Evolutionary conservation across 805 yeast species (phyloP).

Genomic region (Clavispora carvajalis): DNA sequence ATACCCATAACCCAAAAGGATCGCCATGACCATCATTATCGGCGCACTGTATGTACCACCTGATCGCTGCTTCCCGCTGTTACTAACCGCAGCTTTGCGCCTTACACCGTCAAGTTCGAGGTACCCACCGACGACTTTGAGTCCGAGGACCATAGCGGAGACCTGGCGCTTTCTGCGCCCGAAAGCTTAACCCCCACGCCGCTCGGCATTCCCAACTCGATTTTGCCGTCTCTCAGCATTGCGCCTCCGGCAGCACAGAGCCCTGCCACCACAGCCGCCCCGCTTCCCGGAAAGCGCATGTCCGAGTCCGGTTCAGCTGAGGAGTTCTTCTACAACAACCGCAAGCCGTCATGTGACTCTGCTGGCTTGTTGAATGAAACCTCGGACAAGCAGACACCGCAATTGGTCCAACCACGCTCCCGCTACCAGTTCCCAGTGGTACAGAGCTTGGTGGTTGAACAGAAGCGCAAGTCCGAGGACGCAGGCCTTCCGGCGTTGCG

Average conservation of each 20-base stretch:
- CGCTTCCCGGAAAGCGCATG: conserved; percentile 16
- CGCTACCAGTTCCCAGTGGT: conserved; percentile 25
- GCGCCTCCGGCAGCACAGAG: conserved; percentile 25
- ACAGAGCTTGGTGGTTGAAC: conserved; percentile 31
- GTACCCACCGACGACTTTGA: conserved; percentile 17
- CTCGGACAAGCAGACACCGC: conserved; percentile 24
- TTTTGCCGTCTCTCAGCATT: conserved; percentile 33
- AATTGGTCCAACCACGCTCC: conserved; percentile 43
- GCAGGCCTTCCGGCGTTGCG: conserved; percentile 33
- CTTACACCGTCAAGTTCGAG: conserved; percentile 69
- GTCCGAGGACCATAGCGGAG: not conserved
- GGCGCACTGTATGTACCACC: conserved; percentile 56
- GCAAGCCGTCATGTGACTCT: conserved; percentile 17
- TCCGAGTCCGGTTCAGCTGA: conserved; percentile 38
- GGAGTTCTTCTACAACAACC: conserved; percentile 43
- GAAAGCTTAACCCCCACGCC: not conserved
- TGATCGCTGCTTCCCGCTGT: not conserved
- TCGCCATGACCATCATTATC: conserved; percentile 57
- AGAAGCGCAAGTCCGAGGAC: conserved; percentile 25
- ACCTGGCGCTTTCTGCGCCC: not conserved
- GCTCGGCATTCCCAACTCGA: conserved; percentile 16
- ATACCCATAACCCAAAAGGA: too few species aligned
- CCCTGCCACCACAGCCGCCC: conserved; percentile 14
- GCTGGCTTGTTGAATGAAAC: conserved; percentile 17
- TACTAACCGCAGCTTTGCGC: conserved; percentile 49